phyloP scores from a whole-genome alignment of 768 basidiomycete species.

The Tephrocybe rancida region DNA sequence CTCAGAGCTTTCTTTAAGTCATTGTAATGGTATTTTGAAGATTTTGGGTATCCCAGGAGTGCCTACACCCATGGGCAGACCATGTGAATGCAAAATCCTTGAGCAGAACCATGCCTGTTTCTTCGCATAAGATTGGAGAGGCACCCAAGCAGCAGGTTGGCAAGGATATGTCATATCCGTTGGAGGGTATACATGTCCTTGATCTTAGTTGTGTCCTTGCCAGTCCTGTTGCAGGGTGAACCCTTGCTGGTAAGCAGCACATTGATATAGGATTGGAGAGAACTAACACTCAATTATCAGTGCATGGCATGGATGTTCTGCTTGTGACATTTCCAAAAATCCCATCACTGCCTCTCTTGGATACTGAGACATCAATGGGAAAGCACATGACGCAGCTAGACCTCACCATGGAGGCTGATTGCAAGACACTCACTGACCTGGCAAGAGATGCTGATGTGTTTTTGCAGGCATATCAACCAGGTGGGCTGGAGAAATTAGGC shows the following conservation, averaged over 20 bases:
- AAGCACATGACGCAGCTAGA: conserved; percentile 68
- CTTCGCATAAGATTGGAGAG: conserved; percentile 47
- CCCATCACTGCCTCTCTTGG: conserved; percentile 51
- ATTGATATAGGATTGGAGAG: neutral
- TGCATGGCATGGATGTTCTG: conserved; percentile 60
- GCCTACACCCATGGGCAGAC: conserved; percentile 41
- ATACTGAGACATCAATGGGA: conserved; percentile 61
- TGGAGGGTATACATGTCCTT: conserved; percentile 55
- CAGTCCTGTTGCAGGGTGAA: conserved; percentile 57
- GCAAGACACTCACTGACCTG: conserved; percentile 35
- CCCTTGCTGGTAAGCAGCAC: conserved; percentile 48
- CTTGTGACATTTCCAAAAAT: conserved; percentile 56
- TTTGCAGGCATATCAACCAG: conserved; percentile 62
- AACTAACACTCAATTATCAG: conserved; percentile 25
- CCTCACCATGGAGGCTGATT: conserved; percentile 35
- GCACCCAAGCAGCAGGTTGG: conserved; percentile 37
- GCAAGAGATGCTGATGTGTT: conserved; percentile 54
- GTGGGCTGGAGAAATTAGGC: conserved; percentile 46
- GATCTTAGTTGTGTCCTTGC: conserved; percentile 63
- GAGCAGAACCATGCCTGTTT: conserved; percentile 40
- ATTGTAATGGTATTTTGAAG: conserved; percentile 50
- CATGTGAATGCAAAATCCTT: conserved; percentile 50
- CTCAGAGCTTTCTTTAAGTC: conserved; percentile 31
- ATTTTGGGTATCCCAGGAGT: conserved; percentile 40
- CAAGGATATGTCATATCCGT: conserved; percentile 27